Base-by-base conservation (phyloP, 805 yeast species). In the Cyberlindnera mississippiensis region DNA sequence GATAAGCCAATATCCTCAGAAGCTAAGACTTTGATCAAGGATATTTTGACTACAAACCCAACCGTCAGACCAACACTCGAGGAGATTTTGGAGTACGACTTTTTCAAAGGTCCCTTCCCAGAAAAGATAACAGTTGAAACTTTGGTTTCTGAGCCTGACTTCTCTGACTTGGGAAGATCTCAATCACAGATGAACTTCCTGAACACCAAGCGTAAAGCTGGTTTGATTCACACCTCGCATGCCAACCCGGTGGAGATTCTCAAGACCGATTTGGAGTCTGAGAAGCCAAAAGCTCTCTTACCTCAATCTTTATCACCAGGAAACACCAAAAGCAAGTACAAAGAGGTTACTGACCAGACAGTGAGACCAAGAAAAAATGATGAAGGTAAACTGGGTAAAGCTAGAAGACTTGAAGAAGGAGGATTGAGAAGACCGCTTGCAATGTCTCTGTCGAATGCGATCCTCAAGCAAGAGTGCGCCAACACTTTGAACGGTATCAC, bases 251-350 rank as follows among this genome's bases (percentile, higher is more conserved):
- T 82, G 38, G 84, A 82, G 57, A 80, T 82, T 26, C 72, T 82
- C 45, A 78, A 74, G 59, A 73, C 83, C 1, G 90, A 82, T 60
- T 67, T 82, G 51, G 82, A 80, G 51, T 77, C 84, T 41, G 85
- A 82, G 60, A 76, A 74, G 53, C 81, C 84, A 35, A 75, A 69
- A 53, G 64, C 86, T 3, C 73, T 90, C 46, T 69, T 90, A 52
- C 98, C 98, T 28, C 85, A 82, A 53, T 85, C 96, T 2, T 75
- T 90, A 58, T 89, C 96, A 18, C 98, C 98, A 14, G 91, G 91
- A 51, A 89, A 87, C 58, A 88, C 96, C 35, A 85, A 80, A 59
- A 80, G 74, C 63, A 90, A 90, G 66, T 90, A 90, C 65, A 82
- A 82, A 60, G 93, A 85, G 58, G 54, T 61, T 19, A 52, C 60